Base-by-base conservation (phyloP, 257 asterid species). In the Knoxia roxburghii region DNA sequence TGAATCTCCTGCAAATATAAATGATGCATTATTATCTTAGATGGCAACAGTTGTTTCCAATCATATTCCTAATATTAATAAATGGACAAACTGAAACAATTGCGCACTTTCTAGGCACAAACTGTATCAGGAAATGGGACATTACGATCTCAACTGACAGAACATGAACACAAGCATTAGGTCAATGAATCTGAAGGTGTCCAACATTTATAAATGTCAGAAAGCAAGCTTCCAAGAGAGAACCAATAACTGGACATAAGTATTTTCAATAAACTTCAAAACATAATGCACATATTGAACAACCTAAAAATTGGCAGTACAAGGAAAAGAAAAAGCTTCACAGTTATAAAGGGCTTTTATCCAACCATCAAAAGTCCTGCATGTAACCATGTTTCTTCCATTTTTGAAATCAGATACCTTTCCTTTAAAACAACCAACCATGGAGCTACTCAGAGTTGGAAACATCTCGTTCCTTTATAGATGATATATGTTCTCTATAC, bases 1-100 rank as follows among this genome's bases (percentile, higher is more conserved):
- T 89, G 96, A 81, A 92, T 88, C 80, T 92, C 98, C 98, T 89
- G 85, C 75, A 75, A 40, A 69, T 51, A 73, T 15, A 58, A 43
- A 56, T n/a, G 23, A 54, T 51, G 41, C 30, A 9, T 35, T 33
- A 32, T 60, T 65, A 49, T 33, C 21, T 69, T 61, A 7, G 29
- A 41, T 8, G 39, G 37, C 26, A 52, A 26, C 18, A 37, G 20
- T 51, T 24, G 7, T 14, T 7, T 33, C 24, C 35, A 51, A 37
- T 3, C 15, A 32, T 40, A 12, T 23, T 32, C 48, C 11, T 33
- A 6, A 0, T 20, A 50, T 13, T 20, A 58, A 59, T 24, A 60
- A 15, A 2, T 23, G 12, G 13, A 5, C 13, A 15, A 17, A 24
- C 37, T 49, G 14, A 32, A 51, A 53, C 3, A 21, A 33, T 46